Percentiles rank a stretch among this genome's conserved stretches.
These are phyloP conservation scores for Brassica rapa DNA, from an alignment of 345 rosid genomes.

Conservation along the genomic window DNA sequence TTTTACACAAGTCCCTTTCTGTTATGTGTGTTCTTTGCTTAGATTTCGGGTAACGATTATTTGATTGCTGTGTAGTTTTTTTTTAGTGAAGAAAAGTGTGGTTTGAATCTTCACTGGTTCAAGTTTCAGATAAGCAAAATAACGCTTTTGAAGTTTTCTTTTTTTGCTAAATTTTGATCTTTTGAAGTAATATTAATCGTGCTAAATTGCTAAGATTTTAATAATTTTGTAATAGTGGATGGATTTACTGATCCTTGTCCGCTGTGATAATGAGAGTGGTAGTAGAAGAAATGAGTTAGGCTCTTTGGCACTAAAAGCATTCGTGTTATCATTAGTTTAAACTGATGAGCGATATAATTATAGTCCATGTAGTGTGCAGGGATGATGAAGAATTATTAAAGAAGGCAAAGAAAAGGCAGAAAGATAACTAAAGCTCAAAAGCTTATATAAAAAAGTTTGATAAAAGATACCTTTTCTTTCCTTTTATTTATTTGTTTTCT, in stretches of 20 bases:
- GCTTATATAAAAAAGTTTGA: constrained; percentile 16
- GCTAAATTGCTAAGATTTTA: neutral
- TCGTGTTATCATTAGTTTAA: constrained; percentile 31
- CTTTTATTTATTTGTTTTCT: constrained; percentile 7
- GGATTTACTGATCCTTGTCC: neutral
- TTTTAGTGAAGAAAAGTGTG: constrained; percentile 24
- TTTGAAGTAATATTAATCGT: neutral
- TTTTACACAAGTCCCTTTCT: constrained; percentile 19
- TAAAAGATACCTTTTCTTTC: constrained; percentile 26
- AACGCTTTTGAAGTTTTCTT: neutral
- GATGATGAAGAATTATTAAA: constrained; percentile 34
- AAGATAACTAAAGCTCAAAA: constrained; percentile 30
- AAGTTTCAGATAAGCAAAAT: constrained; percentile 22
- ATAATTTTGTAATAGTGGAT: constrained; percentile 3
- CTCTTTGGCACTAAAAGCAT: constrained; percentile 35
- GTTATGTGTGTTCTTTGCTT: constrained; percentile 35
- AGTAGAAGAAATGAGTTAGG: constrained; percentile 34
- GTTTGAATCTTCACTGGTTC: constrained; percentile 15
- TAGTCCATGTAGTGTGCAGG: constrained; percentile 18
- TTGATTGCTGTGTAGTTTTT: constrained; percentile 28
- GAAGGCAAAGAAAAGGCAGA: constrained; percentile 9
- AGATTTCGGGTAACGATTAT: constrained; percentile 27
- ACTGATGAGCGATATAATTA: constrained; percentile 29
- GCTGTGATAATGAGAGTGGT: constrained; percentile 15
- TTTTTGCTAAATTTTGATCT: too few relatives aligned